A percentile compares a stretch with the other conserved stretches of the same genome.
Evolutionary conservation across 1,284 basidiomycete genomes (phyloP).

Genomic region (Papiliotrema flavescens): DNA sequence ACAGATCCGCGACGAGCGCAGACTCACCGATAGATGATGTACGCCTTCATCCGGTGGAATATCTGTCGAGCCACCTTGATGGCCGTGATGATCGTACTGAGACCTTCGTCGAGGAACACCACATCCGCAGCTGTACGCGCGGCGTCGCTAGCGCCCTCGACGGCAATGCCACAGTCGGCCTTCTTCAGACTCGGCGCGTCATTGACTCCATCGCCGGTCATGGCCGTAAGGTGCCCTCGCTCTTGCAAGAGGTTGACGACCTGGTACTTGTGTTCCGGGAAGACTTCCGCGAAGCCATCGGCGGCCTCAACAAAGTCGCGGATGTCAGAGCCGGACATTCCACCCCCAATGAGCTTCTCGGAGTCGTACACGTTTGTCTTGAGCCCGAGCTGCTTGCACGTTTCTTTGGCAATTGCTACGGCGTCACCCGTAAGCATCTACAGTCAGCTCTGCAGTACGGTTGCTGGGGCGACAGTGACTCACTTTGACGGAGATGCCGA

Average conservation of each 20-base stretch:
- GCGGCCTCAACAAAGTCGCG: conserved; percentile 57
- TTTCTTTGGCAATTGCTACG: conserved; percentile 58
- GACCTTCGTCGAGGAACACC: conserved; percentile 55
- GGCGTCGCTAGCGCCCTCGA: conserved; percentile 62
- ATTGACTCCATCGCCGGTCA: conserved; percentile 59
- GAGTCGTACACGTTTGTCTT: conserved; percentile 59
- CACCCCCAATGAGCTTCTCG: conserved; percentile 55
- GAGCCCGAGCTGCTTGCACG: conserved; percentile 54
- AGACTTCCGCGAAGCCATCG: conserved; percentile 59
- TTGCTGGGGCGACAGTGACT: neutral
- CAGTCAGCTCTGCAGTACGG: neutral
- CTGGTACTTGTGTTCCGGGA: conserved; percentile 58
- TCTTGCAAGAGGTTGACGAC: conserved; percentile 57
- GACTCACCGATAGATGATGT: conserved; percentile 50
- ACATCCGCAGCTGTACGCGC: conserved; percentile 60
- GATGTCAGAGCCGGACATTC: conserved; percentile 54
- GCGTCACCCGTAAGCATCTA: conserved; percentile 59
- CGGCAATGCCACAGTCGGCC: conserved; percentile 62
- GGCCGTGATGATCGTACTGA: conserved; percentile 55
- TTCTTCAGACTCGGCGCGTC: conserved; percentile 56
- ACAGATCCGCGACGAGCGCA: too few species aligned
- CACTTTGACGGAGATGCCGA: conserved; percentile 55
- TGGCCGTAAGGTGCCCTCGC: conserved; percentile 57
- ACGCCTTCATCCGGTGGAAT: conserved; percentile 59
- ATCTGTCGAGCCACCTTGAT: conserved; percentile 60